A percentile compares a stretch with the other conserved stretches of the same genome.
Evolutionary conservation across 768 basidiomycete species (phyloP).

Genomic region (Boletus huronensis): DNA sequence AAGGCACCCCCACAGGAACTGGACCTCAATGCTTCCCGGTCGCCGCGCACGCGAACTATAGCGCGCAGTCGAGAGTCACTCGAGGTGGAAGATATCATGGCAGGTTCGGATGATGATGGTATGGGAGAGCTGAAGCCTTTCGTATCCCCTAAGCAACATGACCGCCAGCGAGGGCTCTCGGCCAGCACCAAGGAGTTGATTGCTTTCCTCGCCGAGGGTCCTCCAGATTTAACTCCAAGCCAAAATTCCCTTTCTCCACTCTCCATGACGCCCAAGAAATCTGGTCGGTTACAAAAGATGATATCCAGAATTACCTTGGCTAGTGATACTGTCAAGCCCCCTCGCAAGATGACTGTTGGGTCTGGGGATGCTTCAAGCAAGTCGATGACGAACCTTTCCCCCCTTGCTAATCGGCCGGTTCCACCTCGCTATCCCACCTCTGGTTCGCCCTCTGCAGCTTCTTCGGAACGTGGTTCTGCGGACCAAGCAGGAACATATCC

Average conservation of each 20-base stretch:
- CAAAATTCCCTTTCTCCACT: constrained; percentile 43
- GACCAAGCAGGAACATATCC: constrained; percentile 14
- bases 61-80: constrained; percentile 63
- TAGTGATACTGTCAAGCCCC: constrained; percentile 26
- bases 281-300: constrained; percentile 73
- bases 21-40: constrained; percentile 24
- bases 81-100: constrained; percentile 75
- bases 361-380: constrained; percentile 24
- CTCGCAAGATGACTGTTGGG: constrained; percentile 33
- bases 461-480: constrained; percentile 31
- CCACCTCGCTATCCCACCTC: constrained; percentile 52
- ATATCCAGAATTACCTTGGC: constrained; percentile 71
- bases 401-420: constrained; percentile 55
- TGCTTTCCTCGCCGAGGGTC: constrained; percentile 57
- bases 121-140: constrained; percentile 22
- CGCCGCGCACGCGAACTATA: constrained; percentile 42
- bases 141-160: constrained; percentile 41
- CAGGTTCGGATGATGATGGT: constrained; percentile 61
- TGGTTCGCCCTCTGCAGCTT: constrained; percentile 46
- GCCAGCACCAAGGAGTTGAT: constrained; percentile 47
- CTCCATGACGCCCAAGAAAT: constrained; percentile 37
- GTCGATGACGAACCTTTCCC: constrained; percentile 41
- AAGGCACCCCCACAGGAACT: constrained; percentile 29
- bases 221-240: constrained; percentile 40
- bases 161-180: constrained; percentile 39